Conservation (phyloP, 805 yeast species). For the Yamadazyma tumulicola region DNA sequence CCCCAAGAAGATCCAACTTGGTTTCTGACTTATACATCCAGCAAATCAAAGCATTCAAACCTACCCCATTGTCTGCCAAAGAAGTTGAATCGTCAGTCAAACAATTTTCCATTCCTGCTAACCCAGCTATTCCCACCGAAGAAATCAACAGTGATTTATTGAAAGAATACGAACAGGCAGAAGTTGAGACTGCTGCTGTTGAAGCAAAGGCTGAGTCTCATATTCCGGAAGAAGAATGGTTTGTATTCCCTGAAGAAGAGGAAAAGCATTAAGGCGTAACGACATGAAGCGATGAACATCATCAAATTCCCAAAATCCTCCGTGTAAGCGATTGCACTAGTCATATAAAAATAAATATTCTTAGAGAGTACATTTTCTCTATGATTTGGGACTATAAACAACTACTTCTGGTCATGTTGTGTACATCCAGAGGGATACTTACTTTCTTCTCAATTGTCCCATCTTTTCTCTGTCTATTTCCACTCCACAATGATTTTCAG, state of each 20-base stretch:
- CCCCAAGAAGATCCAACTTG: conserved; percentile 51
- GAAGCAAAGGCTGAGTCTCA: conserved; percentile 34
- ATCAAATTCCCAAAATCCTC: background rate
- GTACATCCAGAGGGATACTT: too few species aligned
- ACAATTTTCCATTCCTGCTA: conserved; percentile 77
- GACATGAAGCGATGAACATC: background rate
- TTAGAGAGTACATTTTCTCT: too few species aligned
- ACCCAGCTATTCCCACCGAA: conserved; percentile 70
- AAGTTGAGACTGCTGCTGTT: conserved; percentile 51
- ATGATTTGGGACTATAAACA: too few species aligned
- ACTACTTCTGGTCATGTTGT: too few species aligned
- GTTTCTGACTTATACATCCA: conserved; percentile 81
- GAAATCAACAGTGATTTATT: conserved; percentile 71
- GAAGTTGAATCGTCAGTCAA: conserved; percentile 78
- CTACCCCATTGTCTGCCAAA: conserved; percentile 65
- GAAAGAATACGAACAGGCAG: conserved; percentile 61
- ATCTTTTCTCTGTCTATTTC: too few species aligned
- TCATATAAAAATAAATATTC: too few species aligned
- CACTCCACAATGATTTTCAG: too few species aligned
- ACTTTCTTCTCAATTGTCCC: too few species aligned
- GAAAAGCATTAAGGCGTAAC: conserved; percentile 53
- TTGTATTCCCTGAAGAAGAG: conserved; percentile 64
- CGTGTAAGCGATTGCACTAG: too few species aligned
- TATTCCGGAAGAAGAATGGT: conserved; percentile 73
- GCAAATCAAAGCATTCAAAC: conserved; percentile 87